Evolutionary conservation across 164 flowering plant genomes (phyloP), one percentile per base, ranked within the genome.

Genomic region (Chimonanthus praecox): DNA sequence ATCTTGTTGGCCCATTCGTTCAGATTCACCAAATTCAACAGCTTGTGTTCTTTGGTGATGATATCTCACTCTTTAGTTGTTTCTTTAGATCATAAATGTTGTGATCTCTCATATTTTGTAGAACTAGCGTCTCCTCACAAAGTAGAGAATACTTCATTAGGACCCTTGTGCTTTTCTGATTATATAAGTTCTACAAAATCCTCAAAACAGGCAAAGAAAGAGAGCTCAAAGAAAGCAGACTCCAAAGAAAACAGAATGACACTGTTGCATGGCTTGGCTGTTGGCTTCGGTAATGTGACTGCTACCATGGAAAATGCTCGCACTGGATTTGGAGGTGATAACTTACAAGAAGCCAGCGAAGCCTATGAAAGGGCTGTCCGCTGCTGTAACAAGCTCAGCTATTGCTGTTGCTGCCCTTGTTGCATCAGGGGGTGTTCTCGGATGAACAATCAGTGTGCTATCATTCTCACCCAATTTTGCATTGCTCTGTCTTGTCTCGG

Each of bases 391-490:
- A 82, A 44, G 58, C 58, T 88, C 72, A 83, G 83, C 60, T 71
- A 72, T 7, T 71, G 67, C 61, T 91, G 96, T 79, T 92, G 98
- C 68, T 88, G 98, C 64, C 77, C 84, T 86, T 87, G 97, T 80
- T 88, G 94, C 78, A 82, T 94, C 76, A 76, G 77, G 65, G 49
- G 75, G 11, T 94, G 95, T 64, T 80, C 89, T 3, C 70, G 73
- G 58, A 68, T 92, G 46, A 94, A 91, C 48, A 74, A 92, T 72
- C 92, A 90, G 61, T 90, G 91, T 62, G 92, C 80, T 0, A 79
- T 85, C 43, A 85, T 47, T 0, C 64, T 90, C 45, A 82, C 92
- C 0, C 97, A 94, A 76, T 65, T 88, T 3, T 85, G 88, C 67
- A 67, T 84, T 4, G 88, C 88, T 8, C 72, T 92, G 2, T 89